These are phyloP conservation scores for Mycena vulgaris DNA, from an alignment of 768 basidiomycete genomes.

Conservation along the genomic window DNA sequence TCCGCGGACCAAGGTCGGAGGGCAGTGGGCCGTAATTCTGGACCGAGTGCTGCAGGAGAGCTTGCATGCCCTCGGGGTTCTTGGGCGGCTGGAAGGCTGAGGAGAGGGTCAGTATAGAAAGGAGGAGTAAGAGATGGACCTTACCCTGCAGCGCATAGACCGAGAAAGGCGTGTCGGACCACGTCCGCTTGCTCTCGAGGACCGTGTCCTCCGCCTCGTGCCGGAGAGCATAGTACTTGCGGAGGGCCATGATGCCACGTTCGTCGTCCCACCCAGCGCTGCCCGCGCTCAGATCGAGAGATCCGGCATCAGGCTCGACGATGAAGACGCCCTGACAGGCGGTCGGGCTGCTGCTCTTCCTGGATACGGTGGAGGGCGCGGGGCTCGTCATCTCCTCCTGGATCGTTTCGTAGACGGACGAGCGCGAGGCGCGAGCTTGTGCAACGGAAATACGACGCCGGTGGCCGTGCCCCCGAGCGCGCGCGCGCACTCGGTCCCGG, in stretches of 20 bases:
- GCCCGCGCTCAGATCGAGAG: slow-evolving; percentile 58
- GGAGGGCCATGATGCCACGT: slow-evolving; percentile 71
- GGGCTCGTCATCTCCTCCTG: slow-evolving; percentile 74
- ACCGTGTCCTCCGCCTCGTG: slow-evolving; percentile 80
- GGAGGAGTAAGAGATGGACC: slow-evolving; percentile 43
- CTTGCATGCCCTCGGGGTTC: slow-evolving; percentile 78
- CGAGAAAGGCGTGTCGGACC: slow-evolving; percentile 83
- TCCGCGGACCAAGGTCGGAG: slow-evolving; percentile 75
- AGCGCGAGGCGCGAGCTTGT: slow-evolving; percentile 71
- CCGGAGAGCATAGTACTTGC: slow-evolving; percentile 78
- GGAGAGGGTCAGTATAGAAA: slow-evolving; percentile 25
- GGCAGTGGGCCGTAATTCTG: slow-evolving; percentile 83
- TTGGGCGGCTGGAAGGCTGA: slow-evolving; percentile 81
- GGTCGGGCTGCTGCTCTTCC: slow-evolving; percentile 54
- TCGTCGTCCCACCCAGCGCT: slow-evolving; percentile 77
- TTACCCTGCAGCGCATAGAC: slow-evolving; percentile 81
- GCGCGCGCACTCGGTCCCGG: slow-evolving; percentile 56
- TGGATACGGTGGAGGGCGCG: slow-evolving; percentile 47
- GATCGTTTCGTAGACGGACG: slow-evolving; percentile 86
- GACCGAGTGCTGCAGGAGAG: slow-evolving; percentile 80
- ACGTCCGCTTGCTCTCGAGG: slow-evolving; percentile 73
- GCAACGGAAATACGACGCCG: slow-evolving; percentile 73
- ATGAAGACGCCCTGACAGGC: slow-evolving; percentile 64
- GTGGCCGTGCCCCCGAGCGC: slow-evolving; percentile 76
- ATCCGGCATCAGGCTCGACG: slow-evolving; percentile 70